Percentiles rank a stretch among this genome's conserved stretches.
Evolutionary conservation across 768 basidiomycete genomes (phyloP).

Genomic region (Lactifluus pinguis): DNA sequence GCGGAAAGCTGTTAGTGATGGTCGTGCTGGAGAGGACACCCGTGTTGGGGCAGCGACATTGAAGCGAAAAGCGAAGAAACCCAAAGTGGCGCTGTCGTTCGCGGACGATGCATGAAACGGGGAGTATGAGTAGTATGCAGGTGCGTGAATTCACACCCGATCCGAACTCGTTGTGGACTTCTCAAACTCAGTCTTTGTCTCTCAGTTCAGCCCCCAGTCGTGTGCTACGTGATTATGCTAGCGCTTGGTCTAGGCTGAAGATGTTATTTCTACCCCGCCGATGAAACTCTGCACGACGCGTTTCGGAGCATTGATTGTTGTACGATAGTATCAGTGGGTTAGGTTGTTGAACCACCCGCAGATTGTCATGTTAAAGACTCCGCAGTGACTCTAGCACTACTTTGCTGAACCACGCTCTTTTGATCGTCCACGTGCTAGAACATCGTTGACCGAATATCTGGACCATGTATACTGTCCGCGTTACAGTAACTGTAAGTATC

Average conservation of each 20-base stretch:
- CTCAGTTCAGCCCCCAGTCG: background rate
- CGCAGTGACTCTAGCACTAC: background rate
- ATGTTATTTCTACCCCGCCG: background rate
- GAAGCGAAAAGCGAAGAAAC: constrained; percentile 48
- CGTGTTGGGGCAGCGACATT: constrained; percentile 18
- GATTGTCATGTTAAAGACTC: background rate
- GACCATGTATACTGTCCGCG: background rate
- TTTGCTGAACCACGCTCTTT: background rate
- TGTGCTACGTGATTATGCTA: background rate
- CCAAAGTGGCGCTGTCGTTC: constrained; percentile 45
- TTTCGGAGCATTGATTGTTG: background rate
- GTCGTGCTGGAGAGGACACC: constrained; percentile 24
- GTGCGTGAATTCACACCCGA: background rate
- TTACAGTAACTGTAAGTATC: background rate
- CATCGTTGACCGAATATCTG: background rate
- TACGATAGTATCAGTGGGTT: background rate
- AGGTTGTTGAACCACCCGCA: too few species aligned
- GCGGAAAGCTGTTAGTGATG: constrained; percentile 29
- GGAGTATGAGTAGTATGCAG: background rate
- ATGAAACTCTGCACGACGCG: background rate
- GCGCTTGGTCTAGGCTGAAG: background rate
- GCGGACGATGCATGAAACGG: constrained; percentile 41
- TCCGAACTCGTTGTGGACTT: background rate
- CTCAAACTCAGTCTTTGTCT: background rate
- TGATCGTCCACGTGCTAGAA: background rate